These are phyloP conservation scores for Zygotorulaspora chibaensis DNA, from an alignment of 805 yeast species.

Conservation along the genomic window DNA sequence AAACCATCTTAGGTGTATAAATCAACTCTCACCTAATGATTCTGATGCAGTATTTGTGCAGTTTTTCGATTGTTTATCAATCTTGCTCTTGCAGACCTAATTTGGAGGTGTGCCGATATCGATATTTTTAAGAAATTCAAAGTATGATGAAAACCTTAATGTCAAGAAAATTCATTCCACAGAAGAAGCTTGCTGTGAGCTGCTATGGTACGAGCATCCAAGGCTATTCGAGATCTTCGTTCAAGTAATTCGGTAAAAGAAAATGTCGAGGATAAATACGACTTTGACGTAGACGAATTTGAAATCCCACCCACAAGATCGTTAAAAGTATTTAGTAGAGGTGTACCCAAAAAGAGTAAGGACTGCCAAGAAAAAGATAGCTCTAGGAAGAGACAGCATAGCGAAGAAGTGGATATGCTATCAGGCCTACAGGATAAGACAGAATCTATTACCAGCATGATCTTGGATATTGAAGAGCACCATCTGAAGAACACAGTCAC, in stretches of 20 bases:
- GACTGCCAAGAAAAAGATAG: not conserved
- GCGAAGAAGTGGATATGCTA: not conserved
- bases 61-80: conserved; percentile 5
- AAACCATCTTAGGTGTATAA: conserved; percentile 6
- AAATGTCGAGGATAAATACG: conserved; percentile 28
- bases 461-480: conserved; percentile 15
- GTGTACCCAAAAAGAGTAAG: conserved; percentile 1
- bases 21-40: not conserved
- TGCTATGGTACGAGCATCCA: conserved; percentile 11
- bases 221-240: conserved; percentile 15
- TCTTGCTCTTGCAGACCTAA: not conserved
- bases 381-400: not conserved
- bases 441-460: conserved; percentile 21
- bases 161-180: not conserved
- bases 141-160: not conserved
- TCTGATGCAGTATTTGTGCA: not conserved
- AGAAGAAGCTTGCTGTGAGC: not conserved
- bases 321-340: conserved; percentile 15
- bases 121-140: not conserved
- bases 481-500: conserved; percentile 1
- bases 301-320: conserved; percentile 19
- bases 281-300: conserved; percentile 35
- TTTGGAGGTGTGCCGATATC: not conserved
- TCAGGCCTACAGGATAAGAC: conserved; percentile 11
- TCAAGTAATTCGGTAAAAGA: conserved; percentile 12